Evolutionary conservation across 2,329 filamentous ascomycete genomes (phyloP).

Genomic region (Conoideocrella luteorostrata): DNA sequence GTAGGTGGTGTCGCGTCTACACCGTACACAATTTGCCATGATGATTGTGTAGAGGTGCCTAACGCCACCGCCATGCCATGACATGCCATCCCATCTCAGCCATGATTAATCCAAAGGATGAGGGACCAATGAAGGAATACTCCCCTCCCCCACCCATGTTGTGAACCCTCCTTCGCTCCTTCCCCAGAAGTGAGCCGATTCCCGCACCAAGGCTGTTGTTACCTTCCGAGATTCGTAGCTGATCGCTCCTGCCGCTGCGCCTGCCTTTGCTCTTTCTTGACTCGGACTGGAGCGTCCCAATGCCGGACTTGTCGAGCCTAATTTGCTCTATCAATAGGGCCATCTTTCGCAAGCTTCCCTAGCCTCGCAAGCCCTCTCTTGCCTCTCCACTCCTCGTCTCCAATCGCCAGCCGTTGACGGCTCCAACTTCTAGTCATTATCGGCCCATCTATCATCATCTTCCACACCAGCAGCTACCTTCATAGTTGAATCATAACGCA

Average conservation of each 20-base stretch:
- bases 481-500: neutral
- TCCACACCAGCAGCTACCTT: neutral
- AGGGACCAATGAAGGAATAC: too few relatives aligned
- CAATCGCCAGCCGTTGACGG: too few relatives aligned
- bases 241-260: constrained; percentile 2
- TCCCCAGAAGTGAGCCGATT: neutral
- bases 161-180: neutral
- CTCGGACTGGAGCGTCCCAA: neutral
- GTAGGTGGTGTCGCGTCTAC: too few relatives aligned
- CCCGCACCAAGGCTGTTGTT: neutral
- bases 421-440: neutral
- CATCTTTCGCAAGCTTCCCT: too few relatives aligned
- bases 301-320: neutral
- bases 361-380: neutral
- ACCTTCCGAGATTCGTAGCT: neutral
- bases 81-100: too few relatives aligned
- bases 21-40: too few relatives aligned
- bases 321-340: too few relatives aligned
- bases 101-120: too few relatives aligned
- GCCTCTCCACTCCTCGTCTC: neutral
- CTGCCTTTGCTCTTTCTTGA: neutral
- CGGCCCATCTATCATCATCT: neutral
- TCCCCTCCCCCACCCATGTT: too few relatives aligned
- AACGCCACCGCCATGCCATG: too few relatives aligned
- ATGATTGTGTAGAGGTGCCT: too few relatives aligned